Evolutionary conservation across 2,329 filamentous ascomycete species (phyloP).

Genomic region (Nakataea oryzae): DNA sequence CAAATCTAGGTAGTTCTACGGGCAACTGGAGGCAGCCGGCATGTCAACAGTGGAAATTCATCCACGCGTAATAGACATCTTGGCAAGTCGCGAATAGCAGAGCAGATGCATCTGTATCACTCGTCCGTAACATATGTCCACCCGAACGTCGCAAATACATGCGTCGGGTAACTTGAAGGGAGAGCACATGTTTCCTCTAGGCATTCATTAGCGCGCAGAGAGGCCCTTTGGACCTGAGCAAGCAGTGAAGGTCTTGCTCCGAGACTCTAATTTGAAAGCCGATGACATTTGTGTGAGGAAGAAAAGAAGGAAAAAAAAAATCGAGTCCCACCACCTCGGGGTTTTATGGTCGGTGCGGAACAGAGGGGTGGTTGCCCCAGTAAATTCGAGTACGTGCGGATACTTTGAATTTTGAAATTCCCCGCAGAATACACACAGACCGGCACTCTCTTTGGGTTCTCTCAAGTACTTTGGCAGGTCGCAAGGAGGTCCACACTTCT

Average conservation of each 20-base stretch:
- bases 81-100: neutral
- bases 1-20: neutral
- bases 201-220: conserved; percentile 93
- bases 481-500: neutral
- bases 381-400: neutral
- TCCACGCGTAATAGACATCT: neutral
- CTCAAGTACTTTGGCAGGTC: neutral
- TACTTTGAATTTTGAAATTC: neutral
- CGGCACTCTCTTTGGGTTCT: neutral
- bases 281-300: conserved; percentile 60
- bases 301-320: conserved; percentile 28
- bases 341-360: conserved; percentile 7
- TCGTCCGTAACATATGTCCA: conserved; percentile 24
- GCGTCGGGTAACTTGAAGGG: conserved; percentile 57
- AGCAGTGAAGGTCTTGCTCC: conserved; percentile 84
- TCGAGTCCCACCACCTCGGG: conserved; percentile 8
- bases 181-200: conserved; percentile 71
- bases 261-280: conserved; percentile 99
- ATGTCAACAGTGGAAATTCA: neutral
- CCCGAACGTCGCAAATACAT: conserved; percentile 26
- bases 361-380: neutral
- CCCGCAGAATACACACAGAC: neutral
- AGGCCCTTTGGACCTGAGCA: conserved; percentile 80
- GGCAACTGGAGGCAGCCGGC: conserved; percentile 9
- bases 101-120: conserved; percentile 22